Base-by-base conservation (phyloP, 75 land plant species). In the Ceratopteris richardii region DNA sequence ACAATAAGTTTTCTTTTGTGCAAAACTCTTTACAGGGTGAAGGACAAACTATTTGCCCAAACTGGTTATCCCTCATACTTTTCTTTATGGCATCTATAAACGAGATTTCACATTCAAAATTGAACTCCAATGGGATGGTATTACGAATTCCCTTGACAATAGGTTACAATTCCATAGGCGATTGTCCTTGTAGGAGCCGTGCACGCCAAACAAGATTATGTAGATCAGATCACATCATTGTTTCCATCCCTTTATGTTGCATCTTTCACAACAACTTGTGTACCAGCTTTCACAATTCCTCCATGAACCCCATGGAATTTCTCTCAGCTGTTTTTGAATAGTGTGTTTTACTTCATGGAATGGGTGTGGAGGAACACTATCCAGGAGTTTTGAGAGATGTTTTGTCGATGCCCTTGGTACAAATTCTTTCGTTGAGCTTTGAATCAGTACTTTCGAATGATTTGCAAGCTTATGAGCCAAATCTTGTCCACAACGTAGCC, bases 151-250 rank as follows among this genome's bases (percentile, higher is more conserved):
- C 76, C 36, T 61, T 66, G 36, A 73, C 76, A 66, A 73, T 66
- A 6, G 77, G 77, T 37, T 24, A 64, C 56, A 74, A 66, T 63
- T 74, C 77, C 30, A 68, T 66, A 6, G 77, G 77, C 29, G 69
- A 73, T 75, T 68, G 77, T 26, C 73, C 73, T 53, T 74, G 44
- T 51, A 74, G 50, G 51, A 74, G 69, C 16, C 48, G 54, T 21
- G 77, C 77, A 43, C 68, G 65, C 77, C 77, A 66, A 51, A 50
- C 77, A 74, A 74, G 51, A 50, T 74, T 74, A 10, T 73, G 61
- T 25, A 74, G 72, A 58, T 74, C 77, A 58, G 72, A 69, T 11
- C 29, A 41, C 77, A 74, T 74, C 48, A 68, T 56, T 26, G 29
- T 69, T 42, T 74, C 73, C 77, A 74, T 74, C 16, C 77, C 70